A percentile compares a stretch with the other conserved stretches of the same genome.
Conservation (phyloP, 192 early-diverging fungal species). For the Coemansia aciculifera region DNA sequence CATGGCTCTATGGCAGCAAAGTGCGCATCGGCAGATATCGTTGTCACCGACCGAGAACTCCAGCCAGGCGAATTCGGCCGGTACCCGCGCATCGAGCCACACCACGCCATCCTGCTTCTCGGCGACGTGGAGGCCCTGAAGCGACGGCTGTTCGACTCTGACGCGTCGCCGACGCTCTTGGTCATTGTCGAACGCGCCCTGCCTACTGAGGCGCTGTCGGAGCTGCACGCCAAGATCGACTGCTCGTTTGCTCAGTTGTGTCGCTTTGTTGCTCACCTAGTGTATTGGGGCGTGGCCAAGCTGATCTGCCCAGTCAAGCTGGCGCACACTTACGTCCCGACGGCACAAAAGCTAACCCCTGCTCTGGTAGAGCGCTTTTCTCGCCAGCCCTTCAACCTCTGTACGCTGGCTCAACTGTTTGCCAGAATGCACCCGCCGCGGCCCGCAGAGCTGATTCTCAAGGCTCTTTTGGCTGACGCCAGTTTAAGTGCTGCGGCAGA, state of each 20-base stretch:
- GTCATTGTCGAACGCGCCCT: slow-evolving; percentile 60
- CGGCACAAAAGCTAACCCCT: slow-evolving; percentile 1
- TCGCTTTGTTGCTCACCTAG: slow-evolving; percentile 83
- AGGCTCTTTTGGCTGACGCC: slow-evolving; percentile 19
- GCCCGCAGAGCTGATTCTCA: slow-evolving; percentile 30
- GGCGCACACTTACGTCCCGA: slow-evolving; percentile 72
- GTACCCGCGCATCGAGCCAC: slow-evolving; percentile 79
- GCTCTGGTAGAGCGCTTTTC: slow-evolving; percentile 12
- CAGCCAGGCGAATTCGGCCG: slow-evolving; percentile 45
- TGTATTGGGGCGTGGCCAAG: slow-evolving; percentile 92
- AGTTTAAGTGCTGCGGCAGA: slow-evolving; percentile 8
- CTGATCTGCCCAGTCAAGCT: slow-evolving; percentile 80
- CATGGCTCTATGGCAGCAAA: slow-evolving; percentile 30
- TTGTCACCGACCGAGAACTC: slow-evolving; percentile 61
- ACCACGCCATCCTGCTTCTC: slow-evolving; percentile 77
- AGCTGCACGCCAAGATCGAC: slow-evolving; percentile 78
- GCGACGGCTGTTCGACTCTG: slow-evolving; percentile 76
- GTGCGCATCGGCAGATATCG: slow-evolving; percentile 20
- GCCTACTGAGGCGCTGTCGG: slow-evolving; percentile 59
- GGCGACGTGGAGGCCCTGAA: slow-evolving; percentile 81
- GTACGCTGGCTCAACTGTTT: slow-evolving; percentile 36
- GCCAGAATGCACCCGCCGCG: slow-evolving; percentile 46
- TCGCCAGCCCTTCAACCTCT: slow-evolving; percentile 25
- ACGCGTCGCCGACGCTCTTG: slow-evolving; percentile 83
- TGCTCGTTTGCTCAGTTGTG: slow-evolving; percentile 95